phyloP scores from a whole-genome alignment of 805 yeast species.

The Yarrowia keelungensis region DNA sequence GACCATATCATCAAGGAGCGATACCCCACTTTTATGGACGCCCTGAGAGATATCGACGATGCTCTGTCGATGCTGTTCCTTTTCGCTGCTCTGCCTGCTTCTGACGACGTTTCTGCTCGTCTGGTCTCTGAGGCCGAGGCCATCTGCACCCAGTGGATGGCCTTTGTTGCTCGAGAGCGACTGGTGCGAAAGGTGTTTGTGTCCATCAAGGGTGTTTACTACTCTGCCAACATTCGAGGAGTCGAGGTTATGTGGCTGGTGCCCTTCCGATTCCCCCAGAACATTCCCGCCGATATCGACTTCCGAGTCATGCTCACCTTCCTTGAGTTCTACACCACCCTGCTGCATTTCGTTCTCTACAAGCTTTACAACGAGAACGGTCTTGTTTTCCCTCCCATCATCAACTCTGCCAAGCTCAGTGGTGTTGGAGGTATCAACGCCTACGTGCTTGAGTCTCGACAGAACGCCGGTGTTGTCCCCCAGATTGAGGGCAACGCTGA shows the following conservation, averaged over 20 bases:
- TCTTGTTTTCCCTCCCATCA: conserved; percentile 88
- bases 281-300: conserved; percentile 91
- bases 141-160: conserved; percentile 93
- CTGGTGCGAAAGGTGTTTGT: conserved; percentile 88
- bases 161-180: conserved; percentile 86
- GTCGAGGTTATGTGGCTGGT: conserved; percentile 95
- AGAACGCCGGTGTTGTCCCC: conserved; percentile 43
- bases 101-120: conserved; percentile 77
- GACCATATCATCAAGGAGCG: conserved; percentile 93
- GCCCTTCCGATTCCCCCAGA: conserved; percentile 96
- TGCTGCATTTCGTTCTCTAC: conserved; percentile 84
- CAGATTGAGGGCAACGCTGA: conserved; percentile 48
- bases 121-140: conserved; percentile 88
- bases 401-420: conserved; percentile 73
- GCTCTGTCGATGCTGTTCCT: conserved; percentile 93
- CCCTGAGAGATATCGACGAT: conserved; percentile 91
- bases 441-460: conserved; percentile 68
- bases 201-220: conserved; percentile 95
- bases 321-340: conserved; percentile 92
- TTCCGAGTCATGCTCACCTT: conserved; percentile 97
- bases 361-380: conserved; percentile 85
- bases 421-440: conserved; percentile 90
- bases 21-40: conserved; percentile 92
- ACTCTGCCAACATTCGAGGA: conserved; percentile 87
- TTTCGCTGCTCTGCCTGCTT: conserved; percentile 94